Conservation (phyloP, 2,329 filamentous ascomycete genomes). For the Madurella mycetomatis region DNA sequence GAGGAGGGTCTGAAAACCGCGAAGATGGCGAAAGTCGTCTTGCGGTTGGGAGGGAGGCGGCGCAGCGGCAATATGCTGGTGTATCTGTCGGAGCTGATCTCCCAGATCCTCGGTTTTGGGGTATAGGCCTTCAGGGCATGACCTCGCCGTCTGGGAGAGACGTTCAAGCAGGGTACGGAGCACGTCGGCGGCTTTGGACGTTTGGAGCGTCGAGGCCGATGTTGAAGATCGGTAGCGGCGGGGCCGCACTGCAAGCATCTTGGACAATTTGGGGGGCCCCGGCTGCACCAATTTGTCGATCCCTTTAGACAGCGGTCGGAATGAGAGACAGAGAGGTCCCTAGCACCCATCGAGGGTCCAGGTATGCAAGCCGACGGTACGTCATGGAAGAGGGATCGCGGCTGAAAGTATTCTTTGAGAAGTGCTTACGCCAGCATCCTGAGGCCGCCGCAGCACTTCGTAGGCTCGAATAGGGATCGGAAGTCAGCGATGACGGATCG, state of each 20-base stretch:
- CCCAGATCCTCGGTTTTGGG: conserved; percentile 47
- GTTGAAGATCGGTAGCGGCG: conserved; percentile 62
- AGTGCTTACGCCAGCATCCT: conserved; percentile 19
- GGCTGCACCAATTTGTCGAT: conserved; percentile 12
- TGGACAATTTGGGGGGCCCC: conserved; percentile 7
- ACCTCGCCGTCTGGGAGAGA: conserved; percentile 35
- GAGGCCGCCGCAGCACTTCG: conserved; percentile 1
- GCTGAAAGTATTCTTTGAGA: not conserved
- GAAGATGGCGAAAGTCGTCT: conserved; percentile 77
- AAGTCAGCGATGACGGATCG: not conserved
- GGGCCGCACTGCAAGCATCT: conserved; percentile 48
- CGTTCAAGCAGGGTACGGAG: conserved; percentile 51
- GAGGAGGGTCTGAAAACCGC: conserved; percentile 72
- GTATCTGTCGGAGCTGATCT: conserved; percentile 59
- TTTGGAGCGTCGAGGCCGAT: conserved; percentile 52
- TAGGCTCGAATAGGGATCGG: not conserved
- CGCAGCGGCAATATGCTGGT: conserved; percentile 54
- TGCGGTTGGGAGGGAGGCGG: conserved; percentile 51
- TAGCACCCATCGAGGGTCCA: conserved; percentile 35
- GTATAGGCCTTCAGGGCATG: conserved; percentile 39
- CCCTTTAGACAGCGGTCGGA: not conserved
- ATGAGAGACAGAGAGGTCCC: conserved; percentile 17
- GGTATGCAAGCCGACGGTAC: conserved; percentile 17
- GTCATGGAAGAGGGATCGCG: conserved; percentile 26
- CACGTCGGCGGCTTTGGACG: conserved; percentile 58